Conservation (phyloP, 768 basidiomycete genomes). For the Hygrophorus russula region DNA sequence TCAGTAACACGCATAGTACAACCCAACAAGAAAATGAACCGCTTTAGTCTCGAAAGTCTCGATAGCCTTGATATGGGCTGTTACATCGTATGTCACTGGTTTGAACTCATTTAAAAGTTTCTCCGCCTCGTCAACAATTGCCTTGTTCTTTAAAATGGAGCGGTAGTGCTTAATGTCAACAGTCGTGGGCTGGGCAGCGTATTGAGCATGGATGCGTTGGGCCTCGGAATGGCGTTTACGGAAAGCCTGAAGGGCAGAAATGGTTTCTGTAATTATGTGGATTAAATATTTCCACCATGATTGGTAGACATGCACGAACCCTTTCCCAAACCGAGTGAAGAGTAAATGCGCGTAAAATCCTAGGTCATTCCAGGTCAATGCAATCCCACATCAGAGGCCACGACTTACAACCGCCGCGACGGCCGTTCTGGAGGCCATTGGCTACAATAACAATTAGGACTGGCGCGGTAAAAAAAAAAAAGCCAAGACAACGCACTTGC, state of each 20-base stretch:
- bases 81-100: constrained; percentile 88
- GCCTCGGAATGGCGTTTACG: constrained; percentile 92
- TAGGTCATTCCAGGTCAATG: constrained; percentile 17
- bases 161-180: constrained; percentile 92
- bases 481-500: neutral
- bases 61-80: constrained; percentile 84
- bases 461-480: constrained; percentile 5
- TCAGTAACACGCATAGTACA: constrained; percentile 1
- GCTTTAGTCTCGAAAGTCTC: constrained; percentile 96
- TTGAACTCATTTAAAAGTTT: constrained; percentile 83
- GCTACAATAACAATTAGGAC: neutral
- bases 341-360: constrained; percentile 81
- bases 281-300: neutral
- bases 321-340: constrained; percentile 76
- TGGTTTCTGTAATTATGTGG: constrained; percentile 52
- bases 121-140: constrained; percentile 86
- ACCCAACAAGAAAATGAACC: constrained; percentile 29
- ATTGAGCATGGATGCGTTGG: constrained; percentile 55
- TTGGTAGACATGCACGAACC: constrained; percentile 32
- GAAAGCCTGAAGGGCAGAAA: constrained; percentile 86
- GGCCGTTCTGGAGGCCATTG: constrained; percentile 2
- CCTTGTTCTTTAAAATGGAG: constrained; percentile 83
- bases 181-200: constrained; percentile 62
- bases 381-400: neutral
- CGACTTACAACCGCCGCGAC: constrained; percentile 9